Base-by-base conservation (phyloP, 2,329 filamentous ascomycete species). In the Hortaea werneckii region DNA sequence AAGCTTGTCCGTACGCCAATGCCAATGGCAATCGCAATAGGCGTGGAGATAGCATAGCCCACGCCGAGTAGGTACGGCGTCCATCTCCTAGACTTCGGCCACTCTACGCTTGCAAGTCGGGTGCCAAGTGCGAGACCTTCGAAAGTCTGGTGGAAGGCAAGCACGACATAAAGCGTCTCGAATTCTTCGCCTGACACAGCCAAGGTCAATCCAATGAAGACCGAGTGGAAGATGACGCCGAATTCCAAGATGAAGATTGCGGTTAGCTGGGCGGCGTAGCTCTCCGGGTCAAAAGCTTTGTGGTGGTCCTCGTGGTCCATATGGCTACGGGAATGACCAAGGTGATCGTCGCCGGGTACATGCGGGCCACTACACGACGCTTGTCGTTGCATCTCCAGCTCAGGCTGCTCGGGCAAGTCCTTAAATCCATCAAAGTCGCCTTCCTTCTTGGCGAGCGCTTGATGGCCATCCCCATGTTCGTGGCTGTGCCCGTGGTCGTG, bases 201-300 rank as follows among this genome's bases (percentile, higher is more conserved):
- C 20, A 82, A 78, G 0, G 87, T 95, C 28, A 95, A 76, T 28
- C 90, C 89, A 53, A 95, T 89, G 66, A 95, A 94, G 59, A 95
- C 75, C 54, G 85, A 90, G 71, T 95, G 89, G 68, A 96, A 95
- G 61, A 96, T 81, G 60, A 96, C 51, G 51, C 89, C 90, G 56
- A 95, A 95, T 59, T 96, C 90, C 53, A 96, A 83, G 60, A 95
- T 92, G 69, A 94, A 88, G 57, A 95, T 79, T 38, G 82, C 83
- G 1, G 87, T 88, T 61, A 95, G 77, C 65, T 95, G 88, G 1
- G 85, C 81, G 12, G 80, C 76, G 56, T 92, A 85, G 41, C 70
- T 70, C 29, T 72, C 69, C 0, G 68, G 63, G 11, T 67, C 57
- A 50, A 37, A 64, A 47, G 61, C 75, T 59, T 43, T 67, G 61